A percentile compares a stretch with the other conserved stretches of the same genome.
phyloP scores from a whole-genome alignment of 768 basidiomycete species.

The Tremella mesenterica region DNA sequence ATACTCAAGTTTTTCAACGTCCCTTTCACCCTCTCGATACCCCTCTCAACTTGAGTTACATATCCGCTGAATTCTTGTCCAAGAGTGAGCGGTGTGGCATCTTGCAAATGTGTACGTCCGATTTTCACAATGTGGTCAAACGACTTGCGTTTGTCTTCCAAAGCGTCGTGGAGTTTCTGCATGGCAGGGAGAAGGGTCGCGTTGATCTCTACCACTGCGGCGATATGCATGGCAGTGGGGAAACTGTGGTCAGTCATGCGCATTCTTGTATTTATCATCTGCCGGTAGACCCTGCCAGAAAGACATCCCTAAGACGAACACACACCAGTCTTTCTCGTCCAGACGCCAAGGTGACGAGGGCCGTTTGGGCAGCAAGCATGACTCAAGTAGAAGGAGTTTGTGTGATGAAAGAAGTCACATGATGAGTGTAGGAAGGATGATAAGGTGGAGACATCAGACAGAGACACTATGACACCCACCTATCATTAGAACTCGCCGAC shows the following conservation, averaged over 20 bases:
- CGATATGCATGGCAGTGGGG: conserved; percentile 98
- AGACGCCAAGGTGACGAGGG: too few species aligned
- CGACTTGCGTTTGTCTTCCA: conserved; percentile 68
- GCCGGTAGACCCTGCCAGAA: too few species aligned
- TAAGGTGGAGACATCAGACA: too few species aligned
- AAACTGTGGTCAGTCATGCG: too few species aligned
- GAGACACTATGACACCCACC: too few species aligned
- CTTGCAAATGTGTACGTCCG: conserved; percentile 92
- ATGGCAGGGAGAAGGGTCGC: conserved; percentile 75
- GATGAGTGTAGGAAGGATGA: too few species aligned
- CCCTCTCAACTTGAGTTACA: conserved; percentile 85
- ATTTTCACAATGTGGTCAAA: conserved; percentile 96
- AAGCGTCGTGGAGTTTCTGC: conserved; percentile 68
- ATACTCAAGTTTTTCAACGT: conserved; percentile 75
- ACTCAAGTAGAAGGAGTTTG: neutral
- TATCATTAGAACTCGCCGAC: conserved; percentile 98
- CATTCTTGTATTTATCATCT: too few species aligned
- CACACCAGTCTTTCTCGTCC: too few species aligned
- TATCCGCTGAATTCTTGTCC: conserved; percentile 99
- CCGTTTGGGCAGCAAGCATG: neutral
- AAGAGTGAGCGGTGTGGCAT: conserved; percentile 92
- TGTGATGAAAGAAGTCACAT: too few species aligned
- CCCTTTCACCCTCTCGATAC: conserved; percentile 71
- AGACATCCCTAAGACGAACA: too few species aligned
- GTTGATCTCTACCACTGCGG: conserved; percentile 81